Conservation (phyloP, 225 moss, liverwort and hornwort species). For the Pseudisothecium myosuroides region DNA sequence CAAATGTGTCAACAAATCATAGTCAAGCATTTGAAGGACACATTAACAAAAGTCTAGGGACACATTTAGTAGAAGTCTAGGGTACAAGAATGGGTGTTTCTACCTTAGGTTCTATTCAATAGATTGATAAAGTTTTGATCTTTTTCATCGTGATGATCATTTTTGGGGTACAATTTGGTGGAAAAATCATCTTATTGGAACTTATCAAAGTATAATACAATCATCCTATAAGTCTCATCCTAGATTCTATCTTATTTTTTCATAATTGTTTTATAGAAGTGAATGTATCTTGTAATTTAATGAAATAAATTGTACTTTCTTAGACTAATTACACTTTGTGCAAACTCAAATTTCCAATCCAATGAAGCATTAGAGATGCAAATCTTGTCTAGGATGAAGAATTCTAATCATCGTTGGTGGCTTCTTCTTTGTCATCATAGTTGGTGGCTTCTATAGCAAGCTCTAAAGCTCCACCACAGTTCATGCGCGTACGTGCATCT, state of each 20-base stretch:
- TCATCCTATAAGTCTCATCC: neutral
- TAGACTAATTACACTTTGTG: rapidly evolving
- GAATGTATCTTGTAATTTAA: neutral
- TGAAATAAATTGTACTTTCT: neutral
- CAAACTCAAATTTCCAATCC: neutral
- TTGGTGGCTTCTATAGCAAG: neutral
- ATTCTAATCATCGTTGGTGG: too few species aligned
- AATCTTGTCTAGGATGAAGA: neutral
- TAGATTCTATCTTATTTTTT: neutral
- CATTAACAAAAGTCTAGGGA: too few species aligned
- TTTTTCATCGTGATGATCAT: neutral
- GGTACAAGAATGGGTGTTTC: too few species aligned
- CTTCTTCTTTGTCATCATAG: too few species aligned
- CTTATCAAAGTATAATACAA: neutral
- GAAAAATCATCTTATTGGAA: neutral
- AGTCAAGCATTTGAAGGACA: too few species aligned
- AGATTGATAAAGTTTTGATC: neutral
- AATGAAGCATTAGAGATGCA: neutral
- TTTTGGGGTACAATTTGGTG: neutral
- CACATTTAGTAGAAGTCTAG: too few species aligned
- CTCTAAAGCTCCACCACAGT: too few species aligned
- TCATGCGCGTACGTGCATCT: neutral
- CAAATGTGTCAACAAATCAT: too few species aligned
- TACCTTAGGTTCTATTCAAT: neutral
- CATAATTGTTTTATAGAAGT: neutral